phyloP scores from a whole-genome alignment of 345 rosid species.

The Turritis glabra region DNA sequence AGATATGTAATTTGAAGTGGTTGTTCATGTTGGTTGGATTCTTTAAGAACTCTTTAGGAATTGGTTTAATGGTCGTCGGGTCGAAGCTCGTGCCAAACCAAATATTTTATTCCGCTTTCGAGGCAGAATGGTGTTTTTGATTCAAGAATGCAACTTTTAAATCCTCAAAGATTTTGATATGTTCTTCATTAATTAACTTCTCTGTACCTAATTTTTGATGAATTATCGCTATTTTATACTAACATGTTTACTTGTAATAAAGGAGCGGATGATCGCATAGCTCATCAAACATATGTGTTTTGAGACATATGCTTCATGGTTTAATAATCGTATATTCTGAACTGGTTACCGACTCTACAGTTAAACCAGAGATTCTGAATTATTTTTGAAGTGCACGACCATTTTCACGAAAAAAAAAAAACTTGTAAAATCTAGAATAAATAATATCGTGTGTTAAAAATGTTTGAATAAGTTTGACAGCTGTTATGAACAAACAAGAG shows the following conservation, averaged over 20 bases:
- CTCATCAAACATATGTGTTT: neutral
- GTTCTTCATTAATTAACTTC: no score
- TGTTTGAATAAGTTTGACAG: conserved; percentile 15
- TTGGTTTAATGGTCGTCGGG: neutral
- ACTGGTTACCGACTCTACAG: no score
- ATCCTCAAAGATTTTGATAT: no score
- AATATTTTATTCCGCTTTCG: neutral
- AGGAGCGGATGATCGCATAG: neutral
- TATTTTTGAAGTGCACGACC: neutral
- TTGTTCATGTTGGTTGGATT: neutral
- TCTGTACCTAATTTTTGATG: neutral
- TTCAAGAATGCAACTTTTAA: neutral
- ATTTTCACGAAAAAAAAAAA: neutral
- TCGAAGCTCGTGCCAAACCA: neutral
- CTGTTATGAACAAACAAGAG: neutral
- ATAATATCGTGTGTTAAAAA: neutral
- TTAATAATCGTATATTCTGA: no score
- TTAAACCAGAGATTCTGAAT: no score
- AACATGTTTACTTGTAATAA: no score
- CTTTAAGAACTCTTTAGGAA: no score
- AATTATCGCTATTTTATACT: neutral
- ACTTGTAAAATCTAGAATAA: neutral
- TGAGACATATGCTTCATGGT: neutral
- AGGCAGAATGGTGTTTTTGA: neutral
- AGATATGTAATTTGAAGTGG: neutral